Percentiles rank a stretch among this genome's conserved stretches.
Conservation (phyloP, 495 filamentous ascomycete species). For the Hypoxylon crocopeplum region DNA sequence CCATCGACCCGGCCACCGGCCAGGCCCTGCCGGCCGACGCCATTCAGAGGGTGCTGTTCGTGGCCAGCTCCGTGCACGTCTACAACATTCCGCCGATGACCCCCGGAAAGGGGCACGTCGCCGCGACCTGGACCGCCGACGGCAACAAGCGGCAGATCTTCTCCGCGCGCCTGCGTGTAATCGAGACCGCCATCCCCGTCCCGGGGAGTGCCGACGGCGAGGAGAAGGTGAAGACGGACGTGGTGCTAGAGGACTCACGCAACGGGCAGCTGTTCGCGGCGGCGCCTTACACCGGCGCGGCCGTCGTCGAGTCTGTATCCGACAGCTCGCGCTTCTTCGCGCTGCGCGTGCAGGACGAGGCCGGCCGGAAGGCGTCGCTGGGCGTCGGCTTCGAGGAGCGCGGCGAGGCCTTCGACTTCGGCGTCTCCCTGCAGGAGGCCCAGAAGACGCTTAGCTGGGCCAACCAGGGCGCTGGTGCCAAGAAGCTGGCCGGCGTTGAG, state of each 20-base stretch:
- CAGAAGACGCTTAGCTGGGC: constrained; percentile 59
- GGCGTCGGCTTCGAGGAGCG: constrained; percentile 89
- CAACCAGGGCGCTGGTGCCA: constrained; percentile 28
- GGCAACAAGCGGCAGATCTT: constrained; percentile 75
- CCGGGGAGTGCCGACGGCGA: constrained; percentile 38
- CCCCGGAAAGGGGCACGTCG: constrained; percentile 74
- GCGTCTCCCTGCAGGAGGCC: constrained; percentile 77
- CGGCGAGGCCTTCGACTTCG: constrained; percentile 81
- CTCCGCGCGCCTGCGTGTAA: constrained; percentile 77
- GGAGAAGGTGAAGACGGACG: constrained; percentile 69
- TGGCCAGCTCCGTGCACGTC: constrained; percentile 73
- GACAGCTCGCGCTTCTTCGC: constrained; percentile 84
- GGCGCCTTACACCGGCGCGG: constrained; percentile 61
- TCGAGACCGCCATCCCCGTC: constrained; percentile 70
- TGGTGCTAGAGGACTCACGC: constrained; percentile 74
- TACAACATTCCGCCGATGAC: constrained; percentile 79
- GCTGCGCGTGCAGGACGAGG: constrained; percentile 72
- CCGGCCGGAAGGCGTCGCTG: constrained; percentile 71
- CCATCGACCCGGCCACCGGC: constrained; percentile 65
- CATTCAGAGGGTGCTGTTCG: constrained; percentile 80
- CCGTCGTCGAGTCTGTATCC: constrained; percentile 71
- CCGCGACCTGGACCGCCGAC: constrained; percentile 74
- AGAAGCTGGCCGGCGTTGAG: constrained; percentile 37
- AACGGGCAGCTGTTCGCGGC: constrained; percentile 80
- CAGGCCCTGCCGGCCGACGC: constrained; percentile 66